These are phyloP conservation scores for Sporothrix schenckii DNA, from an alignment of 2,329 filamentous ascomycete genomes.

Conservation along the genomic window DNA sequence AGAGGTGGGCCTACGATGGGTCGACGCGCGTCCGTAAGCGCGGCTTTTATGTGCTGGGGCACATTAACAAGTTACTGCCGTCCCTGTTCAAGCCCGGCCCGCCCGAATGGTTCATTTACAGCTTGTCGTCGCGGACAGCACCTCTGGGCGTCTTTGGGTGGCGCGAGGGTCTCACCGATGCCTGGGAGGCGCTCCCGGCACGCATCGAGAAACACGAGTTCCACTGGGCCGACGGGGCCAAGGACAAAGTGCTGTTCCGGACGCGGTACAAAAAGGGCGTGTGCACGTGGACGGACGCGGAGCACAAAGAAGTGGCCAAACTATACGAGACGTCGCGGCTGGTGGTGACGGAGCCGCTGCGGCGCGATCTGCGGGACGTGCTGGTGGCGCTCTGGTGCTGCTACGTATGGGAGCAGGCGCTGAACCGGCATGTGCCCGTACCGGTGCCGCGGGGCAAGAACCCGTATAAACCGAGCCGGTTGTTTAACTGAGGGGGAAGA, in stretches of 20 bases:
- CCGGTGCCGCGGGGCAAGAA: background rate
- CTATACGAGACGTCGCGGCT: background rate
- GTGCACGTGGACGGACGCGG: background rate
- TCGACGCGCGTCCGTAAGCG: background rate
- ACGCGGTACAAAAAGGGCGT: background rate
- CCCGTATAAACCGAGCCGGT: background rate
- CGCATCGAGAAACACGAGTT: background rate
- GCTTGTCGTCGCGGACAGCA: background rate
- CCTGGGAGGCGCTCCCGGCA: background rate
- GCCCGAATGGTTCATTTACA: background rate
- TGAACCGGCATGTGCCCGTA: background rate
- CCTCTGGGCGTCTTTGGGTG: background rate
- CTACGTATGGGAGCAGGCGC: constrained; percentile 18
- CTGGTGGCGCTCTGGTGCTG: constrained; percentile 28
- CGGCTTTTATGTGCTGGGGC: constrained; percentile 1
- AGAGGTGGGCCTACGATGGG: background rate
- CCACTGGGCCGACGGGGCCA: background rate
- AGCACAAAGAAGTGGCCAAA: background rate
- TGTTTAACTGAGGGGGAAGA: background rate
- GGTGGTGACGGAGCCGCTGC: constrained; percentile 12
- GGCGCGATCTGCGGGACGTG: constrained; percentile 2
- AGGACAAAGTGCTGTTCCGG: background rate
- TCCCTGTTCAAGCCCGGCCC: background rate
- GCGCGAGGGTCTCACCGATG: background rate
- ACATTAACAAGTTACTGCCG: background rate